Evolutionary conservation across 2,329 filamentous ascomycete genomes (phyloP).

Genomic region (Gnomoniopsis smithogilvyi): DNA sequence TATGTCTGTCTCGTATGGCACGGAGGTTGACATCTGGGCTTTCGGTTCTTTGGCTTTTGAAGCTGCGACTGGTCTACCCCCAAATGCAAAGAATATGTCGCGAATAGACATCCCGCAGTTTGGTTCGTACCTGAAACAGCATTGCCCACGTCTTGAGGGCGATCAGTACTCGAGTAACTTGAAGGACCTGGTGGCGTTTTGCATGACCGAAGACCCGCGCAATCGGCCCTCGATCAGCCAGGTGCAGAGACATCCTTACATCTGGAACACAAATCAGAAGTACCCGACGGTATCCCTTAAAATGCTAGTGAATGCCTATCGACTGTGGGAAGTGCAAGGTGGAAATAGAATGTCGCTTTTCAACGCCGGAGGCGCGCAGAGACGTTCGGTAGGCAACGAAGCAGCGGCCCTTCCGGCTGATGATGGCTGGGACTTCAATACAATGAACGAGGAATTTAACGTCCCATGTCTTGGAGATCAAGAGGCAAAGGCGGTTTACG

Average conservation of each 20-base stretch:
- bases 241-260: conserved; percentile 67
- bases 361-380: conserved; percentile 55
- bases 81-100: conserved; percentile 56
- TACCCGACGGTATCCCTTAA: conserved; percentile 64
- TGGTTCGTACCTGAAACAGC: conserved; percentile 55
- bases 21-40: conserved; percentile 79
- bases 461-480: conserved; percentile 50
- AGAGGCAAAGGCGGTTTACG: conserved; percentile 57
- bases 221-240: conserved; percentile 67
- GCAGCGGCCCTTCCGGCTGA: conserved; percentile 30
- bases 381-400: conserved; percentile 38
- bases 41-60: conserved; percentile 80
- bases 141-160: conserved; percentile 67
- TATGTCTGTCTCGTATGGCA: conserved; percentile 61
- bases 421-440: conserved; percentile 67
- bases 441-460: conserved; percentile 59
- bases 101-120: conserved; percentile 46
- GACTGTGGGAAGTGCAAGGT: conserved; percentile 71
- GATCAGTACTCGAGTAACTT: conserved; percentile 67
- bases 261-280: conserved; percentile 57
- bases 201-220: conserved; percentile 65
- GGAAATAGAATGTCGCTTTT: conserved; percentile 67
- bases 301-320: conserved; percentile 68
- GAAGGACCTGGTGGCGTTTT: conserved; percentile 69
- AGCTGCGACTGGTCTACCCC: conserved; percentile 74